phyloP scores from a whole-genome alignment of 1,284 basidiomycete species.

The Papiliotrema fonsecae region DNA sequence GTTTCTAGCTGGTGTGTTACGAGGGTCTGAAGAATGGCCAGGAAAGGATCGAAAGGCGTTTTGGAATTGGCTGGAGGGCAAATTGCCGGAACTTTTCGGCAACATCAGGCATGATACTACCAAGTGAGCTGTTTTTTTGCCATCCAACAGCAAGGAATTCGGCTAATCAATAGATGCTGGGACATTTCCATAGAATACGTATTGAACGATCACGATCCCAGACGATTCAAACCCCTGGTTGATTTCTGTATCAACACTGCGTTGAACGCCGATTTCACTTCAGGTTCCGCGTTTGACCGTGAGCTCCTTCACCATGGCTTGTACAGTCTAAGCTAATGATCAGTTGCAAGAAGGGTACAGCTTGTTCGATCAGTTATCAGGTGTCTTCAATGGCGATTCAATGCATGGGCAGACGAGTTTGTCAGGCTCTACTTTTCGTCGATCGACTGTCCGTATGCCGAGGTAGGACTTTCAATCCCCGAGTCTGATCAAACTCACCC shows the following conservation, averaged over 20 bases:
- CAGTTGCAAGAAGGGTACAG: conserved; percentile 36
- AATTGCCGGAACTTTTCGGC: conserved; percentile 65
- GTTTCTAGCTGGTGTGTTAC: conserved; percentile 67
- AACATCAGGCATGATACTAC: conserved; percentile 81
- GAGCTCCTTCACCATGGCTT: conserved; percentile 48
- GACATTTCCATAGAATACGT: conserved; percentile 55
- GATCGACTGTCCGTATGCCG: conserved; percentile 73
- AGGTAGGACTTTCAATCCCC: conserved; percentile 52
- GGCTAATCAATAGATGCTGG: conserved; percentile 34
- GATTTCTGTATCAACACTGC: conserved; percentile 64
- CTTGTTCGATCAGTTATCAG: conserved; percentile 56
- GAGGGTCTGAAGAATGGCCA: conserved; percentile 89
- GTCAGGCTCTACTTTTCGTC: conserved; percentile 68
- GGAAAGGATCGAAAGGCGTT: conserved; percentile 57
- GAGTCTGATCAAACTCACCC: conserved; percentile 1
- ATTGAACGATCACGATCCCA: conserved; percentile 74
- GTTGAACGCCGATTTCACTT: conserved; percentile 73
- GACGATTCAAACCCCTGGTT: conserved; percentile 70
- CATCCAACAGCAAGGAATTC: neutral
- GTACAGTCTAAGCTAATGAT: conserved; percentile 1
- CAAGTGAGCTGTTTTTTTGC: conserved; percentile 50
- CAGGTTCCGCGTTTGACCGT: conserved; percentile 68
- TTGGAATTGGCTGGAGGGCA: conserved; percentile 76
- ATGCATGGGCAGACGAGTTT: conserved; percentile 63
- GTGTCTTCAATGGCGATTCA: conserved; percentile 72